Conservation (phyloP, 2,329 filamentous ascomycete genomes). For the Stachybotrys echinatus region DNA sequence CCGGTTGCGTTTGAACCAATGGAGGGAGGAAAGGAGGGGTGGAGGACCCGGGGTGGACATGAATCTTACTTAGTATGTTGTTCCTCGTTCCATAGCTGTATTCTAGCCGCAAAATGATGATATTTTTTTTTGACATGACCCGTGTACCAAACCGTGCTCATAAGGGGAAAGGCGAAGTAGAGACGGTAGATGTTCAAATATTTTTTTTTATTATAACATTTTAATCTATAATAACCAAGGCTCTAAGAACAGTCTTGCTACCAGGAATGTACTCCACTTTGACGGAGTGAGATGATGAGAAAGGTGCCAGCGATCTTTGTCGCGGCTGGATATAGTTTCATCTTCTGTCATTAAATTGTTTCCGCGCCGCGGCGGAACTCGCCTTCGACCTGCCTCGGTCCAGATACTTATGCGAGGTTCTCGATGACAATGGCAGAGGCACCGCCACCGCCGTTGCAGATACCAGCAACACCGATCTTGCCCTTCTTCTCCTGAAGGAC, state of each 20-base stretch:
- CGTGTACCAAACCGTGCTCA: neutral
- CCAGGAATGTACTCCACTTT: neutral
- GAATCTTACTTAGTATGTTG: constrained; percentile 13
- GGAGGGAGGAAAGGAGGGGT: neutral
- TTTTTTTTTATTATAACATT: neutral
- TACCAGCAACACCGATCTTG: constrained; percentile 89
- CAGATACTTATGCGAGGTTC: constrained; percentile 47
- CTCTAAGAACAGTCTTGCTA: neutral
- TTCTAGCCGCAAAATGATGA: neutral
- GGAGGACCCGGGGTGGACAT: constrained; percentile 6
- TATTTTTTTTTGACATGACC: neutral
- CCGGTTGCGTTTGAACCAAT: neutral
- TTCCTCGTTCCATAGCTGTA: constrained; percentile 1
- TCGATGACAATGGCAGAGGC: constrained; percentile 93
- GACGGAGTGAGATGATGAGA: neutral
- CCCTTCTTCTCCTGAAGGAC: constrained; percentile 87
- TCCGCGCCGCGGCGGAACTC: neutral
- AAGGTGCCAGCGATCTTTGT: neutral
- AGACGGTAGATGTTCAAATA: too few species aligned
- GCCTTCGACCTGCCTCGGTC: neutral
- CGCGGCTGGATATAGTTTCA: neutral
- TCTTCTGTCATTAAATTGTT: neutral
- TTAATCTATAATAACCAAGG: neutral
- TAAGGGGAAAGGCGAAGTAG: neutral
- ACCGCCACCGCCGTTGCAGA: constrained; percentile 97